Base-by-base conservation (phyloP, 2,329 filamentous ascomycete species). In the Colletotrichum filicis region DNA sequence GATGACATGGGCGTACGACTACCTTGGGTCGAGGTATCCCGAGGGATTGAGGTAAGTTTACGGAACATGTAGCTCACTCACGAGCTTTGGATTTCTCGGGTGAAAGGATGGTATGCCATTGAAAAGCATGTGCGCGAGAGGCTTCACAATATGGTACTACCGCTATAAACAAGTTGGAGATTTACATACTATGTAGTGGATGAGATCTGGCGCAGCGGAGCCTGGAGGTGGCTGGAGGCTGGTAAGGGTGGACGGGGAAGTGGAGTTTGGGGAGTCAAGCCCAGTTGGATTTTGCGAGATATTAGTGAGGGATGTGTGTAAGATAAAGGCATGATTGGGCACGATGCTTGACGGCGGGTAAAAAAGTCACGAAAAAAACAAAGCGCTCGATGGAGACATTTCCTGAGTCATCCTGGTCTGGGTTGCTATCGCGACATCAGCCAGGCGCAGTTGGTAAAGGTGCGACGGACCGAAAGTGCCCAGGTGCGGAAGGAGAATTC, bases 371-470 rank as follows among this genome's bases (percentile, higher is more conserved):
- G 59, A 56, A 59, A 57, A 69, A 73, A 73, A n/a, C n/a, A 65
- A 66, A 61, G 66, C 70, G 70, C 60, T 46, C 19, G 32, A 73
- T 66, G 56, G 60, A 26, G 66, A 63, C 32, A 4, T 14, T 24
- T 22, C 56, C 56, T 70, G 55, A 70, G 59, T 70, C 66, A 73
- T 69, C 59, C 11, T 28, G 53, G 53, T 26, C 63, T 28, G 19
- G 35, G 26, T 67, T 69, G 24, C 42, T 30, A 73, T 73, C 70
- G 61, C 70, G 66, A 70, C 32, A 70, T 73, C 9, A n/a, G 11
- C 24, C 32, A 42, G 60, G 60, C 42, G 26, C 22, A 26, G 32
- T 28, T 65, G 24, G 7, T 35, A 12, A 49, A 52, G 46, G 63
- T 52, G 59, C 35, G 42, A 42, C 55, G 59, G 59, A 63, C 62